Evolutionary conservation across 129 eudicot species (phyloP), one percentile per base, ranked within the genome.

Genomic region (Centaurea solstitialis): DNA sequence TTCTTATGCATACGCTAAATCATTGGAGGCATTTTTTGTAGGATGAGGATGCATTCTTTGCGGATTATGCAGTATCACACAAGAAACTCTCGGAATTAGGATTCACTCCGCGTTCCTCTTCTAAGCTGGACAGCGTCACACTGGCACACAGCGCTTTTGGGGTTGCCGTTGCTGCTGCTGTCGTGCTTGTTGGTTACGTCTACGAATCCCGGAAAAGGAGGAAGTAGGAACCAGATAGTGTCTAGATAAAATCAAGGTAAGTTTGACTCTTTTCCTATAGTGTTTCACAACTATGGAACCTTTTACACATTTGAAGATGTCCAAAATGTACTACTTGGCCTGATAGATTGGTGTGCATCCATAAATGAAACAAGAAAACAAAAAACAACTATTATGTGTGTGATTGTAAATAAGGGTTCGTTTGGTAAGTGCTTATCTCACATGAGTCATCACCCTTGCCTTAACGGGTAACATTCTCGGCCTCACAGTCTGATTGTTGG

Each of bases 71-170:
- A 4, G 84, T 68, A 50, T 91, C 97, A 39, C 97, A 91, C 86
- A 89, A 91, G 86, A 91, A 91, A 41, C 91, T 91, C n/a, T 91
- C 97, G 2, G 97, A 91, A 79, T 78, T 91, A 23, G 97, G 97
- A 35, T 91, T 91, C 45, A 80, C 79, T 67, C 97, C 93, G 3
- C 12, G 50, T 38, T 68, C 88, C 8, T 89, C 87, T 76, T 76
- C 79, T 6, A 37, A 28, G 9, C 81, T 81, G 53, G 93, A 89
- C 70, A 80, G 87, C 62, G 77, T 88, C 26, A 33, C 87, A 67
- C 45, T 91, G 65, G 97, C 91, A 30, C 97, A 91, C 13, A 85
- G 97, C 65, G 97, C 97, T 18, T 86, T 91, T 22, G 97, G 97
- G 50, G 93, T 87, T 12, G 93, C 61, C 7, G 93, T 89, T 53